These are phyloP conservation scores for Sclerotinia nivalis DNA, from an alignment of 2,329 filamentous ascomycete species.

Conservation along the genomic window DNA sequence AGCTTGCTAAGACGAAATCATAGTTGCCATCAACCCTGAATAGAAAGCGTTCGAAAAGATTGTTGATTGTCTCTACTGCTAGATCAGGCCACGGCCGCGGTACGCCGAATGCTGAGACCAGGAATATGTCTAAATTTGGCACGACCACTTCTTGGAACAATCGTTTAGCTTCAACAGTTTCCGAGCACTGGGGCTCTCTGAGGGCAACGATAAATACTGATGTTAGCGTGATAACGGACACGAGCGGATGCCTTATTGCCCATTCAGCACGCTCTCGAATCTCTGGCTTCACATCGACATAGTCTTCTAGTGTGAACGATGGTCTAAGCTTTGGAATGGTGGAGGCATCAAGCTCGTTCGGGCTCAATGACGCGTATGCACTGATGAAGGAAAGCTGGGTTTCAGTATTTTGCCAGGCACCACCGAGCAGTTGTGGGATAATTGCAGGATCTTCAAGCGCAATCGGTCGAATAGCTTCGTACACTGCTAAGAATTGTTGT, in stretches of 20 bases:
- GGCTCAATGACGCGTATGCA: slow-evolving; percentile 75
- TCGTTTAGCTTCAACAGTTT: slow-evolving; percentile 63
- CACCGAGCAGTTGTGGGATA: slow-evolving; percentile 88
- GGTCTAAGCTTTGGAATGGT: slow-evolving; percentile 79
- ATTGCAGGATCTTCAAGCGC: slow-evolving; percentile 70
- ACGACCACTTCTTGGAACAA: slow-evolving; percentile 67
- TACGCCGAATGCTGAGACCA: slow-evolving; percentile 75
- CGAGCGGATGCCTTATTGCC: slow-evolving; percentile 81
- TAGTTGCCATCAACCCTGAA: slow-evolving; percentile 75
- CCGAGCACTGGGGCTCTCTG: slow-evolving; percentile 60
- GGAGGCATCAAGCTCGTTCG: slow-evolving; percentile 77
- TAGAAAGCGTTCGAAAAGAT: slow-evolving; percentile 81
- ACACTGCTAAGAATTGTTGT: slow-evolving; percentile 78
- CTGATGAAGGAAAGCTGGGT: slow-evolving; percentile 93
- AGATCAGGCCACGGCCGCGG: slow-evolving; percentile 75
- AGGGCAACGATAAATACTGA: slow-evolving; percentile 66
- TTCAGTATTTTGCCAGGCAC: slow-evolving; percentile 79
- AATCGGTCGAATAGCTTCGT: slow-evolving; percentile 73
- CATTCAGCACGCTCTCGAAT: slow-evolving; percentile 61
- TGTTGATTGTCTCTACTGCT: slow-evolving; percentile 73
- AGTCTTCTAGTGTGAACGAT: slow-evolving; percentile 70
- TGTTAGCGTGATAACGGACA: slow-evolving; percentile 81
- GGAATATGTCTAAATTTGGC: slow-evolving; percentile 75
- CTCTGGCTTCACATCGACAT: slow-evolving; percentile 59
- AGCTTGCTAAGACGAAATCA: slow-evolving; percentile 84